phyloP scores from a whole-genome alignment of 139 green algal species.

The Edaphochlamys debaryana region DNA sequence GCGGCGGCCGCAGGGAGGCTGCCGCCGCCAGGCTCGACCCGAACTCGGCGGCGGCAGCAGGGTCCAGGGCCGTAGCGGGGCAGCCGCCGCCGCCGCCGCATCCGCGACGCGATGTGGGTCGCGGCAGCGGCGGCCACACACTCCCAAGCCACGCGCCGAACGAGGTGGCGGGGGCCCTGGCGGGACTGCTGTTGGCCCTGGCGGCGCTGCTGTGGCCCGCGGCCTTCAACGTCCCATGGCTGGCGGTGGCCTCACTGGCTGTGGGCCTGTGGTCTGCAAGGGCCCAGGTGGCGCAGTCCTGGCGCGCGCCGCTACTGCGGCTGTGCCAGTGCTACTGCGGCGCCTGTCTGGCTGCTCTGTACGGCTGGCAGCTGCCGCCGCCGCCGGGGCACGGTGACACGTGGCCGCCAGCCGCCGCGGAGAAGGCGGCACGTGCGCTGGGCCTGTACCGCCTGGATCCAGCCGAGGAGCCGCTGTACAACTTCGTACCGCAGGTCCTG shows the following conservation, averaged over 20 bases:
- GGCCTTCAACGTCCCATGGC: slow-evolving; percentile 31
- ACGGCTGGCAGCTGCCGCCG: slow-evolving; percentile 7
- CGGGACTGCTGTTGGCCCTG: background rate
- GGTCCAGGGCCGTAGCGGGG: too few relatives aligned
- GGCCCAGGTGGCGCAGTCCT: background rate
- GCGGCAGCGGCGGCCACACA: background rate
- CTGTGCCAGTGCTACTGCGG: slow-evolving; percentile 20
- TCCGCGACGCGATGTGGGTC: background rate
- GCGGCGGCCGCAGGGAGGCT: background rate
- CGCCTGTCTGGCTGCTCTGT: background rate
- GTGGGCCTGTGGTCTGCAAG: background rate
- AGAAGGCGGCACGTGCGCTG: background rate
- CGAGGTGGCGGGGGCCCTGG: background rate
- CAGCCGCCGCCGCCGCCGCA: too few relatives aligned
- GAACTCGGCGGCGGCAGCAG: background rate
- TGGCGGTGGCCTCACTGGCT: background rate
- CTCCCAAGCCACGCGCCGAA: too few relatives aligned
- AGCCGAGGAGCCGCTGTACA: background rate
- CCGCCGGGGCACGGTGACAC: background rate
- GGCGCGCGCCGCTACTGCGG: slow-evolving; percentile 12
- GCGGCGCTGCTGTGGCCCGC: slow-evolving; percentile 29
- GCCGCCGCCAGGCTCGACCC: too few relatives aligned
- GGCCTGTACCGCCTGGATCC: slow-evolving; percentile 33
- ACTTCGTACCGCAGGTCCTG: slow-evolving; percentile 19
- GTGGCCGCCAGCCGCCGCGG: background rate